phyloP scores from a whole-genome alignment of 306 rosid species.

The Comarum palustre region DNA sequence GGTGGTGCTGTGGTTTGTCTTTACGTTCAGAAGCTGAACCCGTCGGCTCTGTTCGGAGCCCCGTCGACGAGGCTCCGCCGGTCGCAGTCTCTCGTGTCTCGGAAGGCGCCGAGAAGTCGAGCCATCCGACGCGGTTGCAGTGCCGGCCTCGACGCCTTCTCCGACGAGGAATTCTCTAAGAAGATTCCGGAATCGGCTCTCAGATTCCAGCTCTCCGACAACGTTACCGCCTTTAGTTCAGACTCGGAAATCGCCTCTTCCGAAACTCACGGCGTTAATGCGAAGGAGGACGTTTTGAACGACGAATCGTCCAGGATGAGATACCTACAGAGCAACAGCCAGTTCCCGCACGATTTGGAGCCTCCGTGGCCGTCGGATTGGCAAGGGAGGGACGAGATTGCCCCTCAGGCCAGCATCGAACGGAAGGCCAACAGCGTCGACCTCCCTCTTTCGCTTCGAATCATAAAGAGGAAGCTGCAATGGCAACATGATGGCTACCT shows the following conservation, averaged over 20 bases:
- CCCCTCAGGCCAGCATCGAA: conserved; percentile 54
- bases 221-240: conserved; percentile 1
- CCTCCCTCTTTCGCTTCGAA: conserved; percentile 76
- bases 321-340: conserved; percentile 10
- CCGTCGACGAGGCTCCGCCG: conserved; percentile 32
- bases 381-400: conserved; percentile 43
- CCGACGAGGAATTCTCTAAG: conserved; percentile 79
- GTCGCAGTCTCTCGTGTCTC: conserved; percentile 39
- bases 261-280: not conserved
- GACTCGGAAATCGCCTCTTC: conserved; percentile 16
- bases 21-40: conserved; percentile 30
- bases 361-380: conserved; percentile 58
- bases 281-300: not conserved
- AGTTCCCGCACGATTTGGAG: conserved; percentile 22
- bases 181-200: conserved; percentile 65
- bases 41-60: conserved; percentile 41
- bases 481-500: conserved; percentile 47
- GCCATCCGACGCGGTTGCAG: conserved; percentile 47
- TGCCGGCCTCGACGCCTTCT: conserved; percentile 55
- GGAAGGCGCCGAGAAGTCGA: conserved; percentile 18
- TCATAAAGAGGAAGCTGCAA: conserved; percentile 73
- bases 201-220: conserved; percentile 48
- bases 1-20: conserved; percentile 36
- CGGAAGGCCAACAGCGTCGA: conserved; percentile 82
- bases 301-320: conserved; percentile 1